Evolutionary conservation across 805 yeast genomes (phyloP).

Genomic region (Ogataea neopini): DNA sequence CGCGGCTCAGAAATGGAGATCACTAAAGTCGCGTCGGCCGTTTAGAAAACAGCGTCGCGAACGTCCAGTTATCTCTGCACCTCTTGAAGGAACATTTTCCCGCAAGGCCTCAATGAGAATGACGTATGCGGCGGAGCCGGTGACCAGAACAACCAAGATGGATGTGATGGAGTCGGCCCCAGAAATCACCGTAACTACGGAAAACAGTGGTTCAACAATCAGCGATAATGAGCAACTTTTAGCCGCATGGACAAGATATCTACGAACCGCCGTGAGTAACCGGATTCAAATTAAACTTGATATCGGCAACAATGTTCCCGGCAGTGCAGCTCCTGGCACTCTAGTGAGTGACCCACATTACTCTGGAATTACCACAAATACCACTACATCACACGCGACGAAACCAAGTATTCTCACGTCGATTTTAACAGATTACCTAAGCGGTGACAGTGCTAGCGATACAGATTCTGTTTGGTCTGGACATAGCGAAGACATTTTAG

Average conservation of each 20-base stretch:
- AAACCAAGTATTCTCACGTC: constrained; percentile 22
- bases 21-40: constrained; percentile 11
- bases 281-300: constrained; percentile 34
- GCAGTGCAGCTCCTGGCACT: background rate
- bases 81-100: constrained; percentile 1
- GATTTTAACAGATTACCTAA: constrained; percentile 20
- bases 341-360: background rate
- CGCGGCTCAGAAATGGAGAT: constrained; percentile 24
- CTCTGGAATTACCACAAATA: background rate
- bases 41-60: constrained; percentile 1
- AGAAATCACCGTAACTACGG: background rate
- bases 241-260: constrained; percentile 31
- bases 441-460: constrained; percentile 15
- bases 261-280: constrained; percentile 26
- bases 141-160: background rate
- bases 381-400: constrained; percentile 6
- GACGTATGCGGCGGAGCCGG: background rate
- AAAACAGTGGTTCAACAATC: no score
- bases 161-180: background rate
- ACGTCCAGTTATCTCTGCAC: constrained; percentile 4
- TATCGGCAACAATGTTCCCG: constrained; percentile 16
- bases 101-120: constrained; percentile 1
- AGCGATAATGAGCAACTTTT: constrained; percentile 17
- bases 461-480: constrained; percentile 5
- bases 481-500: constrained; percentile 5